Evolutionary conservation across 305 asterid genomes (phyloP).

Genomic region (Fraxinus angustifolia): DNA sequence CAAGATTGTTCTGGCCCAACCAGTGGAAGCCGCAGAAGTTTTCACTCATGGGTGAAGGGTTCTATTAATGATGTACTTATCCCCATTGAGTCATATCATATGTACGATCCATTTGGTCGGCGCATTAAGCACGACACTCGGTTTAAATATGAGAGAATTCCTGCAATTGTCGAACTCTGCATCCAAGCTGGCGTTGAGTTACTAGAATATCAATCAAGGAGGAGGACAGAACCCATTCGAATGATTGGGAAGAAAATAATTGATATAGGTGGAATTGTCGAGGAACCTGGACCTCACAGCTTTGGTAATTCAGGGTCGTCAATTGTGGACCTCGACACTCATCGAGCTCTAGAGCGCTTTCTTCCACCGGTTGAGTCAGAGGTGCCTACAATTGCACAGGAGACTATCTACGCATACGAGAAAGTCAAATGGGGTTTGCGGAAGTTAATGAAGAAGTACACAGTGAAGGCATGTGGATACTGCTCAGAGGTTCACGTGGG

Average conservation of each 20-base stretch:
- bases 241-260: slow-evolving; percentile 75
- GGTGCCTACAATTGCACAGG: slow-evolving; percentile 53
- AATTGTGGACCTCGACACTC: slow-evolving; percentile 58
- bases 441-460: slow-evolving; percentile 69
- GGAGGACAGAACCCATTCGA: slow-evolving; percentile 76
- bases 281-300: slow-evolving; percentile 43
- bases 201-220: slow-evolving; percentile 74
- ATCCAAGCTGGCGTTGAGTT: slow-evolving; percentile 91
- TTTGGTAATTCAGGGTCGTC: slow-evolving; percentile 32
- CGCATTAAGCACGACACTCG: slow-evolving; percentile 84
- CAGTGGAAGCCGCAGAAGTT: slow-evolving; percentile 54
- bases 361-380: slow-evolving; percentile 46
- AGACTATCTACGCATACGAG: slow-evolving; percentile 61
- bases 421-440: slow-evolving; percentile 67
- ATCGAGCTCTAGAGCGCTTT: slow-evolving; percentile 57
- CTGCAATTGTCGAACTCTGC: slow-evolving; percentile 87
- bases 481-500: slow-evolving; percentile 94
- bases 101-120: slow-evolving; percentile 79
- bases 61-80: slow-evolving; percentile 70
- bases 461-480: slow-evolving; percentile 92
- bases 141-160: slow-evolving; percentile 69
- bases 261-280: slow-evolving; percentile 62
- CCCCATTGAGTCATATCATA: slow-evolving; percentile 83
- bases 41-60: slow-evolving; percentile 82
- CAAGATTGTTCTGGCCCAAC: slow-evolving; percentile 67